Conservation (phyloP, 2,329 filamentous ascomycete genomes). For the Aspergillus jensenii region DNA sequence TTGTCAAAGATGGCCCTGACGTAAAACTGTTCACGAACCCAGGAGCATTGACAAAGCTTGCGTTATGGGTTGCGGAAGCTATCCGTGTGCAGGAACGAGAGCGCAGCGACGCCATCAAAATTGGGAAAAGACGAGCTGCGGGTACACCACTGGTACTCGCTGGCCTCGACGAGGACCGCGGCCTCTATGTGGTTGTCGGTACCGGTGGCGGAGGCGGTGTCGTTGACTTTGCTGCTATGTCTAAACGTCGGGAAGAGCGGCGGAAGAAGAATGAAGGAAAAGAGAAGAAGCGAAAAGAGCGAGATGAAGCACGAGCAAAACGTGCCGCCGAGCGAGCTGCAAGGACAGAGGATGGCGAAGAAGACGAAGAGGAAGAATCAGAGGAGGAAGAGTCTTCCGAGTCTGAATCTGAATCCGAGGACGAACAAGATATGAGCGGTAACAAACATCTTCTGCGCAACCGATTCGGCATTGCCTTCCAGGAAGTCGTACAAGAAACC, state of each 20-base stretch:
- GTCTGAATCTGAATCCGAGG: slow-evolving; percentile 55
- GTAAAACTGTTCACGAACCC: slow-evolving; percentile 90
- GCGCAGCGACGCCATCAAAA: slow-evolving; percentile 65
- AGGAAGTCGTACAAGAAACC: slow-evolving; percentile 90
- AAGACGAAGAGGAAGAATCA: slow-evolving; percentile 64
- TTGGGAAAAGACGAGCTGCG: slow-evolving; percentile 38
- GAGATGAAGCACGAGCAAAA: slow-evolving; percentile 62
- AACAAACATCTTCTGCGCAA: slow-evolving; percentile 75
- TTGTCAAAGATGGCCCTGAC: slow-evolving; percentile 93
- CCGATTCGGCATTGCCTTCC: slow-evolving; percentile 90
- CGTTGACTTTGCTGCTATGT: slow-evolving; percentile 63
- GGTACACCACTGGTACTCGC: slow-evolving; percentile 88
- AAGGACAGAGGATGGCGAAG: slow-evolving; percentile 55
- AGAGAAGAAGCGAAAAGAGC: slow-evolving; percentile 62
- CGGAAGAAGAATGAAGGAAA: slow-evolving; percentile 63
- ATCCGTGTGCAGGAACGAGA: slow-evolving; percentile 86
- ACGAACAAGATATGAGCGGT: slow-evolving; percentile 54
- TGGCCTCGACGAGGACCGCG: slow-evolving; percentile 79
- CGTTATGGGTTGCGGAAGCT: slow-evolving; percentile 91
- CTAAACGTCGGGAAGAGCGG: slow-evolving; percentile 67
- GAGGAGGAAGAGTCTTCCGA: slow-evolving; percentile 50
- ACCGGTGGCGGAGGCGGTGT: slow-evolving; percentile 83
- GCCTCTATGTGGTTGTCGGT: slow-evolving; percentile 89
- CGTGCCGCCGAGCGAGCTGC: slow-evolving; percentile 52
- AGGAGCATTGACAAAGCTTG: slow-evolving; percentile 87